Evolutionary conservation across 1,139 yeast species (phyloP), one percentile per base, ranked within the genome.

Genomic region (Candida gigantensis): DNA sequence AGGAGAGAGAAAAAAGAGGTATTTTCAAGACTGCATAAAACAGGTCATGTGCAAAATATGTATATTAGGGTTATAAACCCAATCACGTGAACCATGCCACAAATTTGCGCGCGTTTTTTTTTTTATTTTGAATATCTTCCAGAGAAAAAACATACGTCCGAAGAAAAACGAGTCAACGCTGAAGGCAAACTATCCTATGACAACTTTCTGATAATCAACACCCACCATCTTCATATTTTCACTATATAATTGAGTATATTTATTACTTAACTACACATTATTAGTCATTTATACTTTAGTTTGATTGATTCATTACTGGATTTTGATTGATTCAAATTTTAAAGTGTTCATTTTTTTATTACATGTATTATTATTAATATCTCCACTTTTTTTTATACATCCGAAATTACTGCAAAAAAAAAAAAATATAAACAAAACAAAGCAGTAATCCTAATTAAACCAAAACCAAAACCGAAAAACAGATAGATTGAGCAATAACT

Each of bases 301-400:
- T 47, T 49, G 51, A 42, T 42, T 41, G 47, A 49, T 43, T 44
- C 40, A 40, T 39, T 30, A 36, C 23, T 29, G 24, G 36, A 32
- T 36, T 25, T 41, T 39, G 45, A 41, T 41, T 36, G 45, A 41
- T 41, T 40, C 35, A 30, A 32, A 23, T 26, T 27, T 30, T 23
- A 19, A 23, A 6, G 5, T 13, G 21, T 30, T 9, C 24, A 12
- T 30, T 23, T 24, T 30, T 24, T 30, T 14, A 13, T 12, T 12
- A 15, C 10, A 6, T 28, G 15, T 15, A 15, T 28, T 11, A 28
- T 12, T 28, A 12, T 27, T 12, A 27, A 3, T 27, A 3, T 19
- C 12, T 7, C 32, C 28, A 30, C n/a, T 10, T 28, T 28, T 35
- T 25, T 21, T 23, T 15, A 3, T 15, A 14, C 14, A n/a, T 36